Evolutionary conservation across 2,329 filamentous ascomycete genomes (phyloP), one percentile per base, ranked within the genome.

Genomic region (Colletotrichum noveboracense): DNA sequence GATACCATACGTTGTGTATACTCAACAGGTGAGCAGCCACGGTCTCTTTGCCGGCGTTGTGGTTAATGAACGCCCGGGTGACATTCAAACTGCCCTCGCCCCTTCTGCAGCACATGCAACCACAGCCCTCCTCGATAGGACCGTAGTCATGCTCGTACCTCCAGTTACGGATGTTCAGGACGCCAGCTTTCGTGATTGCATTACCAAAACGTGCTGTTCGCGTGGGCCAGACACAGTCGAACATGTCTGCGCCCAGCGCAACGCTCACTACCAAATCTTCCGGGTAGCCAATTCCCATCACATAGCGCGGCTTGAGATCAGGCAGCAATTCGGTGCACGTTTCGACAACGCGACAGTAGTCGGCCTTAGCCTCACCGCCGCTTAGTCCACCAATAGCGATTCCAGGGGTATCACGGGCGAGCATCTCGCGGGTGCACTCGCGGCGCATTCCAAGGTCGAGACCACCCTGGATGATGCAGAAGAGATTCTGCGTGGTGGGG

Each of bases 201-300:
- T 98, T 98, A 75, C 97, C 97, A 82, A 99, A 99, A 38, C 97
- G 93, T 82, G 97, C 97, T 43, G 97, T 99, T 70, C 97, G 90
- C 6, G 97, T 98, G 2, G 97, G 97, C 97, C 97, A 99, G 8
- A 99, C 97, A 82, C 97, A 99, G 86, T 99, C 97, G 83, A 99
- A 99, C 97, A 99, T 99, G 85, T 99, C 97, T 65, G 97, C 97
- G 5, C 97, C 97, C 1, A 99, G 89, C 2, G 97, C 97, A 6
- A 98, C 93, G 69, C 95, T 97, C 52, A 99, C 96, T 3, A 99
- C 91, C 71, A 99, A 88, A 82, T 99, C 97, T 86, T 98, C 97
- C 2, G 97, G 97, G 84, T 98, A 99, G 14, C 97, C 96, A 79
- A 99, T 97, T 21, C 97, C 97, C 97, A 99, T 99, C 73, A 99